Percentiles rank a stretch among this genome's conserved stretches.
Evolutionary conservation across 2,329 filamentous ascomycete genomes (phyloP).

Genomic region (Epichloe sibirici): DNA sequence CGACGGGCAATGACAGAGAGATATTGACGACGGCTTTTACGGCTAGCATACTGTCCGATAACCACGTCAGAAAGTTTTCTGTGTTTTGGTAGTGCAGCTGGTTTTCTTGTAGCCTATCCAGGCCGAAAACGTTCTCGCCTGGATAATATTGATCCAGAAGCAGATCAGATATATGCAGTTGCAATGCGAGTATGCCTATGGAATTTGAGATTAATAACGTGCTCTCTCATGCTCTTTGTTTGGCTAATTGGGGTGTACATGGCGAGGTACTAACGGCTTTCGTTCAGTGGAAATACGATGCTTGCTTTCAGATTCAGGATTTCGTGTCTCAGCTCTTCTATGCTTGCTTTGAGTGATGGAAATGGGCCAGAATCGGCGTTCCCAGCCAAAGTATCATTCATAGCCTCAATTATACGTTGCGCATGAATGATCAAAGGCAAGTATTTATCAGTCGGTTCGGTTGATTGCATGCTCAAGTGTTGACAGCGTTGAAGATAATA

Average conservation of each 20-base stretch:
- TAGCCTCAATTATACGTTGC: conserved; percentile 18
- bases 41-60: conserved; percentile 19
- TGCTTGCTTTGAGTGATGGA: conserved; percentile 8
- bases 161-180: conserved; percentile 17
- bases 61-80: conserved; percentile 14
- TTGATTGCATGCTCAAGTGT: conserved; percentile 6
- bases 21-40: conserved; percentile 19
- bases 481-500: conserved; percentile 18
- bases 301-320: conserved; percentile 13
- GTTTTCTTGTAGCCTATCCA: conserved; percentile 13
- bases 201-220: neutral
- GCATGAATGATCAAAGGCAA: conserved; percentile 18
- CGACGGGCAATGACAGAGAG: conserved; percentile 15
- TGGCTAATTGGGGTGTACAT: no score
- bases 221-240: neutral
- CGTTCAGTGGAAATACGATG: conserved; percentile 16
- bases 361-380: conserved; percentile 5
- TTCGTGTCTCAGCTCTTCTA: conserved; percentile 9
- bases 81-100: conserved; percentile 4
- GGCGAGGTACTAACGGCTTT: conserved; percentile 14
- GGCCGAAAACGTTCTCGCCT: conserved; percentile 15
- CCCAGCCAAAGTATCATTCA: conserved; percentile 14
- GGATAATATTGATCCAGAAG: conserved; percentile 18
- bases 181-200: conserved; percentile 15
- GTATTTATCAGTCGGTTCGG: conserved; percentile 14